Conservation (phyloP, 164 flowering plant genomes). For the Annona cherimola region DNA sequence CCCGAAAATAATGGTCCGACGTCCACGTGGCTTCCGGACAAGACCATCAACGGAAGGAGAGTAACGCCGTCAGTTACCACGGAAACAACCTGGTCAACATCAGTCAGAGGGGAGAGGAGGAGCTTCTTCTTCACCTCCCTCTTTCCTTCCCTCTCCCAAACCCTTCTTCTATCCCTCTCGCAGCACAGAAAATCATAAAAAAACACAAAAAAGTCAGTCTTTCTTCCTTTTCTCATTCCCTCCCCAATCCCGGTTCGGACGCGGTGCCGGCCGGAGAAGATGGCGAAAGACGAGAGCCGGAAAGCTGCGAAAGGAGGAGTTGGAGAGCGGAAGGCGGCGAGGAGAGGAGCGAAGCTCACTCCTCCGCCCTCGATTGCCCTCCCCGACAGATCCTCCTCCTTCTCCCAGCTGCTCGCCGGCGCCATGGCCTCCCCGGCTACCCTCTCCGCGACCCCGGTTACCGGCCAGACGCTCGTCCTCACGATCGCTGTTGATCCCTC, state of each 20-base stretch:
- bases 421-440: constrained; percentile 8
- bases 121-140: neutral
- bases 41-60: neutral
- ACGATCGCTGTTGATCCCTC: constrained; percentile 1
- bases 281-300: neutral
- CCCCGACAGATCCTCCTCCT: constrained; percentile 7
- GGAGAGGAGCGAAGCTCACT: neutral
- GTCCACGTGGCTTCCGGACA: neutral
- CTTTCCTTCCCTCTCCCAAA: neutral
- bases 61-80: neutral
- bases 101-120: neutral
- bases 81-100: neutral
- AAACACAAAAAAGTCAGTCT: neutral
- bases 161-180: neutral
- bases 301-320: neutral
- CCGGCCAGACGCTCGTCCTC: constrained; percentile 2
- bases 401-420: constrained; percentile 14
- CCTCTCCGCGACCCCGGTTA: neutral
- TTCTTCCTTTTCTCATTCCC: neutral
- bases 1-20: too few species aligned
- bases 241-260: neutral
- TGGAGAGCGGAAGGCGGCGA: neutral
- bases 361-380: constrained; percentile 2
- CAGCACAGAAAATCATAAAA: neutral
- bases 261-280: neutral